Evolutionary conservation across 495 filamentous ascomycete species (phyloP).

Genomic region (Talaromyces trachyspermus): DNA sequence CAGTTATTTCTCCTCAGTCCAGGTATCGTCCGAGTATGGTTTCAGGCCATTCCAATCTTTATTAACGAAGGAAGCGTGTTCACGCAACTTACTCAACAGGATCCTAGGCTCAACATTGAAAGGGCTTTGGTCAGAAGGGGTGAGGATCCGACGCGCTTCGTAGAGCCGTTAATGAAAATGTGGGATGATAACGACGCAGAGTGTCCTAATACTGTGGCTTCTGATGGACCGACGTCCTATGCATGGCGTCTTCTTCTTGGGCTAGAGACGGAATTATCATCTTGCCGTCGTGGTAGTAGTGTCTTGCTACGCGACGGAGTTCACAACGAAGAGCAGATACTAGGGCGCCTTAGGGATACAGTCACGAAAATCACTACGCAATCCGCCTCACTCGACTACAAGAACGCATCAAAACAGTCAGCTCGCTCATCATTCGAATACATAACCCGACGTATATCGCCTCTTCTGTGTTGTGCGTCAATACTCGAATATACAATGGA

Average conservation of each 20-base stretch:
- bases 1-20: not conserved
- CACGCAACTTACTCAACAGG: not conserved
- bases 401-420: not conserved
- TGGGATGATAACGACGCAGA: not conserved
- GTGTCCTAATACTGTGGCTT: not conserved
- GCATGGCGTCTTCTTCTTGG: conserved; percentile 1
- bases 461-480: conserved; percentile 1
- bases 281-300: conserved; percentile 1
- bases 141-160: not conserved
- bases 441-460: not conserved
- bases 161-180: not conserved
- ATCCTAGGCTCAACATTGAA: not conserved
- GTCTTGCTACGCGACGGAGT: not conserved
- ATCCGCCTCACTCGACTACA: not conserved
- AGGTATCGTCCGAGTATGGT: not conserved
- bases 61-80: not conserved
- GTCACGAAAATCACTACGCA: not conserved
- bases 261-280: not conserved
- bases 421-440: not conserved
- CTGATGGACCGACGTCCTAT: not conserved
- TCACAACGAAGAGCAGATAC: not conserved
- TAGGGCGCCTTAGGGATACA: not conserved
- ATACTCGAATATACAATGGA: not conserved
- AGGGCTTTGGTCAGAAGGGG: not conserved
- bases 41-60: not conserved